Evolutionary conservation across 2,329 filamentous ascomycete species (phyloP).

Genomic region (Pseudogymnoascus sp.): DNA sequence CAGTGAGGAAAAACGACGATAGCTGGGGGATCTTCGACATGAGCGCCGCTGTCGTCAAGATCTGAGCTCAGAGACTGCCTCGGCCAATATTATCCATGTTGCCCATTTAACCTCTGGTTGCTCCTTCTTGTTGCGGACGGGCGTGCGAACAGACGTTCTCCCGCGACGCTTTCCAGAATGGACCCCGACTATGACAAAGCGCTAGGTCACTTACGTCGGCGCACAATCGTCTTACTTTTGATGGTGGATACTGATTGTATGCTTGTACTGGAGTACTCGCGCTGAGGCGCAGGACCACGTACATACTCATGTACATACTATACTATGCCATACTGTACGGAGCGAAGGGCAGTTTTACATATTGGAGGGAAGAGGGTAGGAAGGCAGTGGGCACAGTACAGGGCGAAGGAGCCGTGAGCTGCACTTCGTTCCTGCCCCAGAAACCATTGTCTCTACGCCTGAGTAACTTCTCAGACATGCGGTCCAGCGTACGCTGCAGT

Average conservation of each 20-base stretch:
- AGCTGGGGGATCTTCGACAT: background rate
- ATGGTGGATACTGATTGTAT: background rate
- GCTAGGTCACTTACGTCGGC: background rate
- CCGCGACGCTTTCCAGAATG: background rate
- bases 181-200: conserved; percentile 1
- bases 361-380: background rate
- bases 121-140: background rate
- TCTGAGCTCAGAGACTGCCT: background rate
- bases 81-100: background rate
- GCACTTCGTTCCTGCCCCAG: background rate
- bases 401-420: background rate
- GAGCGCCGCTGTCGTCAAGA: background rate
- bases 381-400: background rate
- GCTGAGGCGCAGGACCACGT: background rate
- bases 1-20: background rate
- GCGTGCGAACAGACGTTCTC: background rate
- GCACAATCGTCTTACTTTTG: conserved; percentile 6
- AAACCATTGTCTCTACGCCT: background rate
- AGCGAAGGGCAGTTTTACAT: background rate
- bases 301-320: background rate
- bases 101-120: background rate
- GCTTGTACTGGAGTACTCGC: background rate
- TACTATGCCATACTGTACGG: background rate
- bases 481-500: background rate
- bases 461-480: background rate